Conservation (phyloP, 164 flowering plant species). For the Aristolochia californica region DNA sequence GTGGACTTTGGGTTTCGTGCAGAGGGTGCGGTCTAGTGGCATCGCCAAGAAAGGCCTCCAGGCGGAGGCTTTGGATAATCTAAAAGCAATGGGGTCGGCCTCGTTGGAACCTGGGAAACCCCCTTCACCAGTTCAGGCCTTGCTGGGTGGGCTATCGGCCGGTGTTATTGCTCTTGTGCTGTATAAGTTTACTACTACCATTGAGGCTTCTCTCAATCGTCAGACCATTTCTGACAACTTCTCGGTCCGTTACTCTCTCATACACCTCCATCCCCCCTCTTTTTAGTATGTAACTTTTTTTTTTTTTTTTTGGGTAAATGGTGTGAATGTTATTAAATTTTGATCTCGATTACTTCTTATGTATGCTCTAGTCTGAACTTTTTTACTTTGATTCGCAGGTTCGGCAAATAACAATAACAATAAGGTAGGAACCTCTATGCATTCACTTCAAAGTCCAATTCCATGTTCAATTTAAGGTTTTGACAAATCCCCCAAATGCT, state of each 20-base stretch:
- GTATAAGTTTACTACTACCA: constrained; percentile 74
- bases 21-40: constrained; percentile 74
- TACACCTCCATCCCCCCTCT: too few relatives aligned
- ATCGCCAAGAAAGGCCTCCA: constrained; percentile 42
- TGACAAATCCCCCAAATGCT: neutral
- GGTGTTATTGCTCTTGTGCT: constrained; percentile 73
- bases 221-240: constrained; percentile 70
- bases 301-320: too few relatives aligned
- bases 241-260: constrained; percentile 41
- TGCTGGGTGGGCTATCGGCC: constrained; percentile 70
- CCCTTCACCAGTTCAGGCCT: constrained; percentile 68
- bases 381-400: constrained; percentile 45
- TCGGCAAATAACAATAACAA: constrained; percentile 85
- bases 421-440: constrained; percentile 39
- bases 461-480: too few relatives aligned
- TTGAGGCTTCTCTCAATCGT: constrained; percentile 69
- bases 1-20: constrained; percentile 5
- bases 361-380: neutral
- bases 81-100: constrained; percentile 54
- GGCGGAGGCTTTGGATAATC: constrained; percentile 77
- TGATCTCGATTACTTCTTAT: too few relatives aligned
- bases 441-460: neutral
- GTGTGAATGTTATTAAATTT: too few relatives aligned
- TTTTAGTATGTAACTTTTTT: too few relatives aligned
- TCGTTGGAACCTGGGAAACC: constrained; percentile 36